phyloP scores from a whole-genome alignment of 192 early-diverging fungal species.

The Mortierella hygrophila region DNA sequence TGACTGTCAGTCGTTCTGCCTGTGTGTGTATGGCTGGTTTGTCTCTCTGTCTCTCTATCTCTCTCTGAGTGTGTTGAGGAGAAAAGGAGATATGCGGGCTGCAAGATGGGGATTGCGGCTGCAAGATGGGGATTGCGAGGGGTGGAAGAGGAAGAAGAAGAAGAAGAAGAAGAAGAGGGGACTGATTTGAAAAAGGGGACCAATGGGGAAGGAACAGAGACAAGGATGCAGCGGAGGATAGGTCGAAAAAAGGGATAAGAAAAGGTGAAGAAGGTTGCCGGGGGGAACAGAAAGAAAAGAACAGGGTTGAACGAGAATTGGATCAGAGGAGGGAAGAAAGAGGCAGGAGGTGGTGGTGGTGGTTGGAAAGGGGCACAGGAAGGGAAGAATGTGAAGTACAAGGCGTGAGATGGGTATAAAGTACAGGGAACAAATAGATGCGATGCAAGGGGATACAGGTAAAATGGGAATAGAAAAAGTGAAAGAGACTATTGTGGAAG shows the following conservation, averaged over 20 bases:
- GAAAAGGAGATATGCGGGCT: neutral
- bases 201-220: neutral
- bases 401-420: neutral
- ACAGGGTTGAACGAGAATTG: neutral
- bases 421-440: neutral
- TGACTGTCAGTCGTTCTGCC: neutral
- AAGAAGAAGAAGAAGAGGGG: neutral
- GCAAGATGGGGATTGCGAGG: conserved; percentile 2
- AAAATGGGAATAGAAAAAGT: too few relatives aligned
- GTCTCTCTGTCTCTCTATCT: neutral
- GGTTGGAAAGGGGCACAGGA: neutral
- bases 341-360: too few relatives aligned
- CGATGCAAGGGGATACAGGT: neutral
- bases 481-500: neutral
- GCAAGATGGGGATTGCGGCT: neutral
- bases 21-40: neutral
- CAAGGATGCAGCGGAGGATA: neutral
- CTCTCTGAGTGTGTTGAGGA: neutral
- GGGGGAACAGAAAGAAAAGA: neutral
- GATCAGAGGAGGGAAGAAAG: neutral
- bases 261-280: neutral
- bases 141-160: neutral
- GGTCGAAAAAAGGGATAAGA: neutral
- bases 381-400: neutral
- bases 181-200: neutral